Percentiles rank a stretch among this genome's conserved stretches.
Conservation (phyloP, 2,329 filamentous ascomycete genomes). For the Ceratocystis ficicola region DNA sequence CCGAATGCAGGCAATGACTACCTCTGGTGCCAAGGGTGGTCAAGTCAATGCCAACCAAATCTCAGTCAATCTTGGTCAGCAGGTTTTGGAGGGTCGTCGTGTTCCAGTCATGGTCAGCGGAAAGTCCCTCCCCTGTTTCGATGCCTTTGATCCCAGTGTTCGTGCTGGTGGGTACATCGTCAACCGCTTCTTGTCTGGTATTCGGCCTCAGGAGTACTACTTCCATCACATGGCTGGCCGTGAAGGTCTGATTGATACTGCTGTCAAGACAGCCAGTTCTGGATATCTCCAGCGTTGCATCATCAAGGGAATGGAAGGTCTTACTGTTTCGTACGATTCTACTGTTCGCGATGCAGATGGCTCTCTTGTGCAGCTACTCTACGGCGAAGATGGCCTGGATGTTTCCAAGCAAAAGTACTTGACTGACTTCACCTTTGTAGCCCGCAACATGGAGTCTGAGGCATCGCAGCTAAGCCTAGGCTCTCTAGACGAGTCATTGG, state of each 20-base stretch:
- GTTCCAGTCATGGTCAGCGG: slow-evolving; percentile 97
- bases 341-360: slow-evolving; percentile 92
- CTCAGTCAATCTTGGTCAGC: slow-evolving; percentile 92
- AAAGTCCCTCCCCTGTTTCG: slow-evolving; percentile 89
- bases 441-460: slow-evolving; percentile 73
- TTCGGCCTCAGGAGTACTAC: slow-evolving; percentile 94
- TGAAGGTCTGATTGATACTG: slow-evolving; percentile 96
- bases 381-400: slow-evolving; percentile 91
- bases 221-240: slow-evolving; percentile 99
- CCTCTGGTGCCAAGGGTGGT: slow-evolving; percentile 86
- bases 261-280: slow-evolving; percentile 93
- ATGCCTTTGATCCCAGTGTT: slow-evolving; percentile 77
- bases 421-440: slow-evolving; percentile 76
- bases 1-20: slow-evolving; percentile 98
- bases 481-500: slow-evolving; percentile 37
- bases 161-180: slow-evolving; percentile 88
- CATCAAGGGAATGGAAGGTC: slow-evolving; percentile 96
- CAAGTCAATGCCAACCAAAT: slow-evolving; percentile 94
- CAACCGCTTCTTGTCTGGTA: slow-evolving; percentile 93
- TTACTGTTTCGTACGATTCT: slow-evolving; percentile 83
- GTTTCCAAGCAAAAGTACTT: slow-evolving; percentile 90
- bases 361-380: slow-evolving; percentile 85
- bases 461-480: slow-evolving; percentile 62
- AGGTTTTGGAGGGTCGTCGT: slow-evolving; percentile 85
- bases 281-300: slow-evolving; percentile 94